These are phyloP conservation scores for Leccinum subgranulosum DNA, from an alignment of 768 basidiomycete species.

Conservation along the genomic window DNA sequence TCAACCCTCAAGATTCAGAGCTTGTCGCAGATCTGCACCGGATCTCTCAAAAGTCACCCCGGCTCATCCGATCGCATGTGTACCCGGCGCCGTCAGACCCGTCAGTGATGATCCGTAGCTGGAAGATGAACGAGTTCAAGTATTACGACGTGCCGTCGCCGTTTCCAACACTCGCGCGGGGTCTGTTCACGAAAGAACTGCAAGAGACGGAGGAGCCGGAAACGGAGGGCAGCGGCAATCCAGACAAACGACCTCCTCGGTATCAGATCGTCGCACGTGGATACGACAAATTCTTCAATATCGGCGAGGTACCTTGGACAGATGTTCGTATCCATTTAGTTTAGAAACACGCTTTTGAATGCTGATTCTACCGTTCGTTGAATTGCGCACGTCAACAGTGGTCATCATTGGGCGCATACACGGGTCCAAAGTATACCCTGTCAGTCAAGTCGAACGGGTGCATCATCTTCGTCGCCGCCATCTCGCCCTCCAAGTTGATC, in stretches of 20 bases:
- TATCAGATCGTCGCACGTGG: conserved; percentile 80
- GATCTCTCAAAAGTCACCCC: conserved; percentile 54
- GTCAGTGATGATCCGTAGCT: conserved; percentile 62
- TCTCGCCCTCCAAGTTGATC: conserved; percentile 70
- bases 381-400: conserved; percentile 51
- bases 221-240: conserved; percentile 19
- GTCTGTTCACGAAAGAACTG: conserved; percentile 71
- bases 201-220: conserved; percentile 15
- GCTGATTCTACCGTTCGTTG: not conserved
- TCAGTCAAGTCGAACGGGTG: conserved; percentile 96
- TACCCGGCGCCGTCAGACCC: conserved; percentile 60
- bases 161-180: conserved; percentile 93
- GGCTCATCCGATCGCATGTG: conserved; percentile 58
- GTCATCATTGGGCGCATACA: conserved; percentile 65
- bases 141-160: conserved; percentile 88
- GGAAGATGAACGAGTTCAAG: conserved; percentile 98
- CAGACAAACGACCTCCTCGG: conserved; percentile 26
- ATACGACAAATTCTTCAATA: conserved; percentile 99
- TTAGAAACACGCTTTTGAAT: not conserved
- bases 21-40: conserved; percentile 54
- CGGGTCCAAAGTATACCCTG: conserved; percentile 74
- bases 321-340: conserved; percentile 52
- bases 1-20: conserved; percentile 47
- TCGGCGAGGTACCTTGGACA: conserved; percentile 94
- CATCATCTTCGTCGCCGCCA: conserved; percentile 90